These are phyloP conservation scores for Stachybotrys chlorohalonatus DNA, from an alignment of 2,329 filamentous ascomycete genomes.

Conservation along the genomic window DNA sequence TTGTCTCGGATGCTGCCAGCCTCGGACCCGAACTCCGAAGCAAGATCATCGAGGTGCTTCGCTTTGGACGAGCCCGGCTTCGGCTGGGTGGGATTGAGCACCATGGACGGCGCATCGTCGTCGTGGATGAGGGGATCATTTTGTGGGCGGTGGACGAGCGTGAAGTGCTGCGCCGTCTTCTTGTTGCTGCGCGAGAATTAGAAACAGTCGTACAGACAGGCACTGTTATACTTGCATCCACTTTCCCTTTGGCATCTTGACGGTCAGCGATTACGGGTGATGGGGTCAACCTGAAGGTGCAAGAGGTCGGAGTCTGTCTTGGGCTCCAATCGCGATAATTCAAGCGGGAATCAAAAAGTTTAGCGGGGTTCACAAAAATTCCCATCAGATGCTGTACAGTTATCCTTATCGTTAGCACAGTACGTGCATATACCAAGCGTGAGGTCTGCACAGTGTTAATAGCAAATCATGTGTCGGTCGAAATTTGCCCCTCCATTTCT, in stretches of 20 bases:
- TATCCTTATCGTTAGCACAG: constrained; percentile 20
- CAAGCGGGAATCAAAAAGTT: constrained; percentile 17
- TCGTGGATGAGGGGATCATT: constrained; percentile 97
- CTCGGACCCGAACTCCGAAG: constrained; percentile 63
- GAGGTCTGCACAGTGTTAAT: constrained; percentile 18
- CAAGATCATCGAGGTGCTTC: constrained; percentile 67
- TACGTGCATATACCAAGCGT: constrained; percentile 3
- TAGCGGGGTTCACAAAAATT: constrained; percentile 18
- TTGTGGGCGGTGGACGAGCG: constrained; percentile 90
- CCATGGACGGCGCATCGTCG: constrained; percentile 76
- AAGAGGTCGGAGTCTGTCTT: constrained; percentile 9
- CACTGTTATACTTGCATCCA: constrained; percentile 44
- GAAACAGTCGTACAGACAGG: not conserved
- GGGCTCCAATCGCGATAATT: constrained; percentile 13
- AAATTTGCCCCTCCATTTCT: constrained; percentile 41
- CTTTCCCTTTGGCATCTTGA: constrained; percentile 65
- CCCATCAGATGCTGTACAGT: constrained; percentile 16
- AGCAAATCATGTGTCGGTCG: constrained; percentile 7
- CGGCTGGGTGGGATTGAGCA: constrained; percentile 63
- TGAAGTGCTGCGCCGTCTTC: constrained; percentile 86
- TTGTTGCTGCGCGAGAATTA: constrained; percentile 50
- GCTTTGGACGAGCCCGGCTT: constrained; percentile 30
- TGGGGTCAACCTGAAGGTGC: constrained; percentile 3
- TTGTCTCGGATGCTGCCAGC: constrained; percentile 64
- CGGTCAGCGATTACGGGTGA: constrained; percentile 8